Conservation (phyloP, 2,329 filamentous ascomycete species). For the Cytospora schulzeri region DNA sequence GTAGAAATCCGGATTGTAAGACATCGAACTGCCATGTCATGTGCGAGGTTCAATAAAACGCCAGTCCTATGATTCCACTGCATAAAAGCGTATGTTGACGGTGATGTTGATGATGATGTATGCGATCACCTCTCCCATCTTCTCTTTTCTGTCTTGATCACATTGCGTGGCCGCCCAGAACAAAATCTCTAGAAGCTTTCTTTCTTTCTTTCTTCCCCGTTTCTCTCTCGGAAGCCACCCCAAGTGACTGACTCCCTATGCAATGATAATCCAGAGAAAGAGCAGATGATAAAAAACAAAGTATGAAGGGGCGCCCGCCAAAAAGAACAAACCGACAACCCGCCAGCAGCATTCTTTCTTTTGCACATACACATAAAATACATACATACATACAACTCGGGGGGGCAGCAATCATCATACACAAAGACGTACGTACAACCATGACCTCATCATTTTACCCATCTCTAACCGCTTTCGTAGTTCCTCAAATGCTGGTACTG, state of each 20-base stretch:
- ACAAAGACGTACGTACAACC: conserved; percentile 25
- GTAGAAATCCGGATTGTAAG: neutral
- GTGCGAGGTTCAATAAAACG: neutral
- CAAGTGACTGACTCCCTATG: conserved; percentile 29
- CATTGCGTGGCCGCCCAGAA: neutral
- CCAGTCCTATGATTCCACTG: neutral
- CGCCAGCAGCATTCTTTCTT: conserved; percentile 16
- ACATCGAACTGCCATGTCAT: neutral
- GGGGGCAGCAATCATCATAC: conserved; percentile 17
- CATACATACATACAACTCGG: conserved; percentile 20
- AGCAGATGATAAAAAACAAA: conserved; percentile 3
- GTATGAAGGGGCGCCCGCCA: conserved; percentile 4
- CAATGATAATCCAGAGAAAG: conserved; percentile 13
- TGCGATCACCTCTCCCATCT: conserved; percentile 30
- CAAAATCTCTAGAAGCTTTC: neutral
- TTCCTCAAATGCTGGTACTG: conserved; percentile 20
- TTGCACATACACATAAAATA: conserved; percentile 21
- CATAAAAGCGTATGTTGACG: neutral
- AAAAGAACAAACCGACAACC: neutral
- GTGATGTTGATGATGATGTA: neutral
- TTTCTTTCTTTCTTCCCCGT: neutral
- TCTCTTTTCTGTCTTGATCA: conserved; percentile 30
- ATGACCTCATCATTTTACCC: conserved; percentile 28
- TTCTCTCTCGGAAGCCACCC: neutral
- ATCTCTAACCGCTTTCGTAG: conserved; percentile 14